Evolutionary conservation across 495 filamentous ascomycete genomes (phyloP).

Genomic region (Neurospora terricola): DNA sequence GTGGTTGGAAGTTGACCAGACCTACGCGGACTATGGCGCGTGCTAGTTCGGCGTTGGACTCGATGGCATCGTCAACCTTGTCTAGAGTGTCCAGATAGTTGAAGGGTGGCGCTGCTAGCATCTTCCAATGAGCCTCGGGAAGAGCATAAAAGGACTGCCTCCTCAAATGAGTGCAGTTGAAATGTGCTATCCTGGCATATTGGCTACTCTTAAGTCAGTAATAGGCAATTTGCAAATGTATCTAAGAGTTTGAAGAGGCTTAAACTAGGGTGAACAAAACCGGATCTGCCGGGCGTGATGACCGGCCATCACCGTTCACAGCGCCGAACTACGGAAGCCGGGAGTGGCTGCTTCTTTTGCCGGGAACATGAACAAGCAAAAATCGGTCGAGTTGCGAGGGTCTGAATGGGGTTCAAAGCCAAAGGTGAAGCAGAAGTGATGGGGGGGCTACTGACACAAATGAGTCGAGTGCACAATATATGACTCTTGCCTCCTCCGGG

Average conservation of each 20-base stretch:
- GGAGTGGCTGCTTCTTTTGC: background rate
- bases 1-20: constrained; percentile 49
- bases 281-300: background rate
- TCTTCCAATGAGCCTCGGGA: constrained; percentile 68
- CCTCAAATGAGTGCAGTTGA: constrained; percentile 78
- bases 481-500: constrained; percentile 62
- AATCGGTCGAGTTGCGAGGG: background rate
- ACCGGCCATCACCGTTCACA: background rate
- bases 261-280: background rate
- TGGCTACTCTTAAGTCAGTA: constrained; percentile 42
- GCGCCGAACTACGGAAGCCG: background rate
- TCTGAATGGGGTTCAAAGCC: background rate
- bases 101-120: constrained; percentile 73
- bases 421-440: background rate
- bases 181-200: constrained; percentile 74
- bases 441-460: constrained; percentile 56
- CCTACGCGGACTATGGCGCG: constrained; percentile 60
- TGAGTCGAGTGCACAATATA: constrained; percentile 72
- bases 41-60: constrained; percentile 75
- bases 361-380: background rate
- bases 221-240: background rate
- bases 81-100: constrained; percentile 67
- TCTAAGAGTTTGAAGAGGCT: background rate
- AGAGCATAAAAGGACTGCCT: constrained; percentile 86
- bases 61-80: constrained; percentile 77